phyloP scores from a whole-genome alignment of 192 early-diverging fungal genomes.

The Backusella tarrabulga region DNA sequence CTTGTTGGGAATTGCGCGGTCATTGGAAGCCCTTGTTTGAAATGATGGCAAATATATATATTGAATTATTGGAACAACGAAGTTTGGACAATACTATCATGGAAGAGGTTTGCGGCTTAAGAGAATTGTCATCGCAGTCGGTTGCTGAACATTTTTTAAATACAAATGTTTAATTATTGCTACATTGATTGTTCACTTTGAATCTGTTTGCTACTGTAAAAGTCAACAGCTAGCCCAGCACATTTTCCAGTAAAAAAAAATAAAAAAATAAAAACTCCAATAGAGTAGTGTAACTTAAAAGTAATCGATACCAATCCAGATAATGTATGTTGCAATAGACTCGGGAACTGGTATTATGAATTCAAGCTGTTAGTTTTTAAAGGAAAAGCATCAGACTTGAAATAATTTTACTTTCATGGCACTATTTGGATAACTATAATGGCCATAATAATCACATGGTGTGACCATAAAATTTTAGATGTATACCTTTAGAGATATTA shows the following conservation, averaged over 20 bases:
- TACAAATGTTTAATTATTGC: constrained; percentile 12
- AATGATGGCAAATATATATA: not conserved
- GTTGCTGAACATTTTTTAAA: constrained; percentile 7
- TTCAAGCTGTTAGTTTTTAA: constrained; percentile 9
- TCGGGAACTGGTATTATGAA: constrained; percentile 8
- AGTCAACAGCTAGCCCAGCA: too few relatives aligned
- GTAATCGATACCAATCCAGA: constrained; percentile 1
- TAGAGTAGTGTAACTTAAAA: not conserved
- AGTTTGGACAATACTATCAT: not conserved
- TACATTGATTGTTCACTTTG: not conserved
- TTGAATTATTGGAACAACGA: not conserved
- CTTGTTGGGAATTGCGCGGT: not conserved
- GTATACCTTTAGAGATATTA: constrained; percentile 2
- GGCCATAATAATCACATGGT: not conserved
- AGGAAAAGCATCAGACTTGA: constrained; percentile 9
- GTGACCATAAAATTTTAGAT: constrained; percentile 5
- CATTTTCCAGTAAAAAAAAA: not conserved
- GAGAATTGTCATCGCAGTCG: not conserved
- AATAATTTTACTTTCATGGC: constrained; percentile 2
- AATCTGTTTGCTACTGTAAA: not conserved
- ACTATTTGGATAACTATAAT: not conserved
- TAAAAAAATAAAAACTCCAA: not conserved
- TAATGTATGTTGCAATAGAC: constrained; percentile 13
- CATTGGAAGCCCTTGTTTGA: constrained; percentile 1
- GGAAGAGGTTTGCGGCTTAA: not conserved